These are phyloP conservation scores for Uncinocarpus reesii DNA, from an alignment of 2,329 filamentous ascomycete species.

Conservation along the genomic window DNA sequence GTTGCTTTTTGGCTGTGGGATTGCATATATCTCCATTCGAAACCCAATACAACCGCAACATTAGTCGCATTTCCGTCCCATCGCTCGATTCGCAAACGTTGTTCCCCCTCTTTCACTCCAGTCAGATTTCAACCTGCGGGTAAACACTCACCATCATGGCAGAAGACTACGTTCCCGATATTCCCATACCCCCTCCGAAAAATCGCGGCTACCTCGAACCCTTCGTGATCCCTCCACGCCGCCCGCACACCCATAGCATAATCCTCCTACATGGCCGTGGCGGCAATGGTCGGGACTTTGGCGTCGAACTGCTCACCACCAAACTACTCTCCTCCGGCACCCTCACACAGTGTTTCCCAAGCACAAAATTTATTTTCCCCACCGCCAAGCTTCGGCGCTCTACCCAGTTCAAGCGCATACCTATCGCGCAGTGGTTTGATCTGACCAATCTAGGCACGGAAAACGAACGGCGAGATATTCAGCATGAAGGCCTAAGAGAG, in stretches of 20 bases:
- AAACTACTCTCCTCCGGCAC: slow-evolving; percentile 14
- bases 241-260: slow-evolving; percentile 28
- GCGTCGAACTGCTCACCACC: slow-evolving; percentile 24
- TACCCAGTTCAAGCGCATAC: slow-evolving; percentile 19
- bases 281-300: slow-evolving; percentile 28
- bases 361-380: slow-evolving; percentile 32
- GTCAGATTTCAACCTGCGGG: too few species aligned
- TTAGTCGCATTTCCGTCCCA: not conserved
- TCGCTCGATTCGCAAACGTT: not conserved
- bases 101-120: not conserved
- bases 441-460: slow-evolving; percentile 22
- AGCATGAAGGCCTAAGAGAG: slow-evolving; percentile 19
- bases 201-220: slow-evolving; percentile 8
- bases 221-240: slow-evolving; percentile 16
- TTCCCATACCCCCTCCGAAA: slow-evolving; percentile 14
- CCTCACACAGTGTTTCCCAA: slow-evolving; percentile 26
- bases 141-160: not conserved
- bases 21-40: not conserved
- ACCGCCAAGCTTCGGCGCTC: slow-evolving; percentile 20
- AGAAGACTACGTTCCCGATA: slow-evolving; percentile 1
- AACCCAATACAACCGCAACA: not conserved
- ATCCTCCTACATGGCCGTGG: slow-evolving; percentile 38
- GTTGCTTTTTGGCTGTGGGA: not conserved
- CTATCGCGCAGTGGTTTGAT: slow-evolving; percentile 34
- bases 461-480: slow-evolving; percentile 18